Conservation (phyloP, 495 filamentous ascomycete genomes). For the Halenospora varia region DNA sequence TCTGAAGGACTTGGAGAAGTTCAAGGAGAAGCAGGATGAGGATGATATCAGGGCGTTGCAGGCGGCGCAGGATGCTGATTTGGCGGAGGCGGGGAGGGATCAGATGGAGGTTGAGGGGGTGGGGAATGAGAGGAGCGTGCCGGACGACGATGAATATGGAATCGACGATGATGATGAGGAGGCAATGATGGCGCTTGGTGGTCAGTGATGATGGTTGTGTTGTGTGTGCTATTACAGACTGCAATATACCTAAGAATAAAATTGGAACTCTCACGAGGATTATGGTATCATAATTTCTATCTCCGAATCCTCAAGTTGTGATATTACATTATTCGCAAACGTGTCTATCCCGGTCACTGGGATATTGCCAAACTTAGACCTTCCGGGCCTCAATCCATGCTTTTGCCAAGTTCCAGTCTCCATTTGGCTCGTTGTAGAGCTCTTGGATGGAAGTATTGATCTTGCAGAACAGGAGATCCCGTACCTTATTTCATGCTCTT, state of each 20-base stretch:
- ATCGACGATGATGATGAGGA: slow-evolving; percentile 27
- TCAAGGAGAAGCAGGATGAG: slow-evolving; percentile 73
- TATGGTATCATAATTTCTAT: background rate
- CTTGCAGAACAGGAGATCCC: no score
- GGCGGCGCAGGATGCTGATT: slow-evolving; percentile 17
- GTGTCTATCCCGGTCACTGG: no score
- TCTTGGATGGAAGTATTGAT: no score
- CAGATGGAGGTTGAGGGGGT: slow-evolving; percentile 29
- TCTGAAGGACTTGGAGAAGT: slow-evolving; percentile 65
- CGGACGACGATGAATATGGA: slow-evolving; percentile 15
- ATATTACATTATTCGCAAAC: no score
- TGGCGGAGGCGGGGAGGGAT: slow-evolving; percentile 6
- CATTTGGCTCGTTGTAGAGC: no score
- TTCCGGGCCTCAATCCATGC: no score
- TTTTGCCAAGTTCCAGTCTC: no score
- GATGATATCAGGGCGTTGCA: slow-evolving; percentile 46
- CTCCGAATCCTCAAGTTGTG: background rate
- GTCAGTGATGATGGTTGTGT: background rate
- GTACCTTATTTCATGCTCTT: slow-evolving; percentile 48
- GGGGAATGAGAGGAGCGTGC: slow-evolving; percentile 53
- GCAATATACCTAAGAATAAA: background rate
- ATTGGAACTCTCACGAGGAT: background rate
- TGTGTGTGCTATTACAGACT: background rate
- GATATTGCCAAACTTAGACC: no score
- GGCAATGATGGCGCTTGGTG: slow-evolving; percentile 23